Conservation (phyloP, 164 flowering plant species). For the Euptelea pleiosperma region DNA sequence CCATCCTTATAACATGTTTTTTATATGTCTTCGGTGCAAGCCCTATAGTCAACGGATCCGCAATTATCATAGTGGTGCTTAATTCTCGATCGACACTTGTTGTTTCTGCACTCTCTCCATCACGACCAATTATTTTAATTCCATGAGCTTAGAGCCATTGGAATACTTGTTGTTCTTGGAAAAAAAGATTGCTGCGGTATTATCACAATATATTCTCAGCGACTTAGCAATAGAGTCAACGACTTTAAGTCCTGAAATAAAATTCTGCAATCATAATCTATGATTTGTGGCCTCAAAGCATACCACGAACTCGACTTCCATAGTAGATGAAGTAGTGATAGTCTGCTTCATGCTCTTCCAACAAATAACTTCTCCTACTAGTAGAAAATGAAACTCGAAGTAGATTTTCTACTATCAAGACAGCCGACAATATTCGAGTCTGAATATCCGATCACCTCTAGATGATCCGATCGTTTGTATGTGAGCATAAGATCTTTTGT, state of each 20-base stretch:
- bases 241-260: no score
- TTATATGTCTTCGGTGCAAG: constrained; percentile 6
- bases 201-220: constrained; percentile 18
- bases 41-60: constrained; percentile 10
- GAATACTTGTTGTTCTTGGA: constrained; percentile 16
- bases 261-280: no score
- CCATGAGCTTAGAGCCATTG: constrained; percentile 6
- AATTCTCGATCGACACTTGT: constrained; percentile 9
- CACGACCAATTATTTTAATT: constrained; percentile 1
- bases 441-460: not conserved
- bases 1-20: not conserved
- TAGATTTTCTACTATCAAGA: no score
- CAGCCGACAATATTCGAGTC: constrained; percentile 9
- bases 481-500: constrained; percentile 12
- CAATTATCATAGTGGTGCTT: constrained; percentile 10
- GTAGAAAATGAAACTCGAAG: not conserved
- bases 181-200: constrained; percentile 10
- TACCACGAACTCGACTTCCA: constrained; percentile 7
- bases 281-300: not conserved
- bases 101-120: constrained; percentile 12
- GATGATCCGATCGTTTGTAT: not conserved
- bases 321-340: not conserved
- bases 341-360: constrained; percentile 5
- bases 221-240: constrained; percentile 6
- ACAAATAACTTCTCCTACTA: not conserved